phyloP scores from a whole-genome alignment of 345 rosid genomes.

The Erodium maritimum region DNA sequence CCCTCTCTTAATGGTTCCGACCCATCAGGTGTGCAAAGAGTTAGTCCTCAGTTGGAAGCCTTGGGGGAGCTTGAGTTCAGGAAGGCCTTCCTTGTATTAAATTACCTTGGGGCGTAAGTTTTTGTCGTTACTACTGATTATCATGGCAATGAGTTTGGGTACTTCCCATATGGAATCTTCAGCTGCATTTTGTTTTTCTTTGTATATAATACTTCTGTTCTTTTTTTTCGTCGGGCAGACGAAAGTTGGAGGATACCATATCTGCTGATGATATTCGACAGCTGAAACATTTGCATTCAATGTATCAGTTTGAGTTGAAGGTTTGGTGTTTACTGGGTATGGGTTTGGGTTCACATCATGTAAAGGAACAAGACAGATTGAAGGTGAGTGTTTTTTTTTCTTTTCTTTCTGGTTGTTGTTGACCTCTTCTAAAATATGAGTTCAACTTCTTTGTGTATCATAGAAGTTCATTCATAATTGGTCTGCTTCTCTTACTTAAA shows the following conservation, averaged over 20 bases:
- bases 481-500: neutral
- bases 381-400: constrained; percentile 20
- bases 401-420: neutral
- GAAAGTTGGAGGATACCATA: constrained; percentile 20
- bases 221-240: constrained; percentile 17
- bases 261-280: constrained; percentile 27
- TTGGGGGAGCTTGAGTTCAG: constrained; percentile 52
- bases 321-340: constrained; percentile 31
- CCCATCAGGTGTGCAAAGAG: neutral
- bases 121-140: neutral
- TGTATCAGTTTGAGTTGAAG: constrained; percentile 35
- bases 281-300: constrained; percentile 24
- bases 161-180: neutral
- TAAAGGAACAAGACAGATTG: constrained; percentile 18
- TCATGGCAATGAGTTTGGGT: neutral
- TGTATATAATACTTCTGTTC: neutral
- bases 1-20: neutral
- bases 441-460: neutral
- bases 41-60: constrained; percentile 29
- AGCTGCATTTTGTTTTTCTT: neutral
- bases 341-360: neutral
- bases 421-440: neutral
- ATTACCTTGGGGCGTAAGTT: constrained; percentile 52
- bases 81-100: constrained; percentile 47
- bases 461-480: neutral